Evolutionary conservation across 305 asterid species (phyloP).

Genomic region (Solanum hybrid): DNA sequence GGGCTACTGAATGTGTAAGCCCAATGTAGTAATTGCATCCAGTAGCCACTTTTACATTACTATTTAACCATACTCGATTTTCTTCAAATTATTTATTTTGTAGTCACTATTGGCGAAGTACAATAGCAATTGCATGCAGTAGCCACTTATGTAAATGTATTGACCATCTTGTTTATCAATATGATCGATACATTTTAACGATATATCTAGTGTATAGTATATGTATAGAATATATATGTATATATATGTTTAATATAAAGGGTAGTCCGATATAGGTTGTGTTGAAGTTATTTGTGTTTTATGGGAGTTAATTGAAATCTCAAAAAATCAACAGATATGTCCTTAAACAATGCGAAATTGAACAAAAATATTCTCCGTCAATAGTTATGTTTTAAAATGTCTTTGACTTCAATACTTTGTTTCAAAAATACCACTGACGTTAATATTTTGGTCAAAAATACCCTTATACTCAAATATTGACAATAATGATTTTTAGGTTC

Average conservation of each 20-base stretch:
- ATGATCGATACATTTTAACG: not conserved
- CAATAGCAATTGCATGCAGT: not conserved
- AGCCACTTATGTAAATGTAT: not conserved
- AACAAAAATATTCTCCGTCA: not conserved
- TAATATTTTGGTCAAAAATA: not conserved
- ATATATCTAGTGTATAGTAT: not conserved
- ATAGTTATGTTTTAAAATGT: not conserved
- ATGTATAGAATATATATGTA: too few relatives aligned
- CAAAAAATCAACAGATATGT: not conserved
- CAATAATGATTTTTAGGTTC: not conserved
- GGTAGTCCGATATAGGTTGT: not conserved
- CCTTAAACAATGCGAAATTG: not conserved
- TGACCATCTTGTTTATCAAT: not conserved
- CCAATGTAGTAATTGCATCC: not conserved
- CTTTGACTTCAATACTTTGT: too few relatives aligned
- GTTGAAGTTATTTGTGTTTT: not conserved
- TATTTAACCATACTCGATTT: not conserved
- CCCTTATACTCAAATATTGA: not conserved
- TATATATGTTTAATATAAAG: not conserved
- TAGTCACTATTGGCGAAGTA: not conserved
- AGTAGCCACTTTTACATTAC: not conserved
- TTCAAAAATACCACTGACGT: too few relatives aligned
- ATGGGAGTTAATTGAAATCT: not conserved
- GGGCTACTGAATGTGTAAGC: not conserved
- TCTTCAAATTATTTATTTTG: not conserved